A percentile compares a stretch with the other conserved stretches of the same genome.
phyloP scores from a whole-genome alignment of 441 rosid genomes.

The Croton laevigatus region DNA sequence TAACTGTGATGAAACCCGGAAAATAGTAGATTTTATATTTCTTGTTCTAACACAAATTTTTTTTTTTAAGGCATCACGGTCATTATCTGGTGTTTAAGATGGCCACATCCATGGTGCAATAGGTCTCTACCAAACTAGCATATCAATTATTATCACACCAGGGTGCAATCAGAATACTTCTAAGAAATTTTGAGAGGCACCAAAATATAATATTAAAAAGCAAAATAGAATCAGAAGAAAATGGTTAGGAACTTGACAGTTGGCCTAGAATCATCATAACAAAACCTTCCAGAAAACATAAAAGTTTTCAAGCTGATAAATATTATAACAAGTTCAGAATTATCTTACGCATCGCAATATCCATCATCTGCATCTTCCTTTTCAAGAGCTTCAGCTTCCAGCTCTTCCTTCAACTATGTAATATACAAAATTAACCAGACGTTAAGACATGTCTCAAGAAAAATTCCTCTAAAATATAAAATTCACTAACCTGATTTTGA shows the following conservation, averaged over 20 bases:
- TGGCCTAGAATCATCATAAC: neutral
- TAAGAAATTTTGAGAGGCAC: neutral
- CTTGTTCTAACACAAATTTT: neutral
- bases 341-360: conserved; percentile 60
- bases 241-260: neutral
- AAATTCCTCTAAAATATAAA: neutral
- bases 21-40: neutral
- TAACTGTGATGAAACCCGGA: neutral
- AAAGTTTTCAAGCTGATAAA: conserved; percentile 5
- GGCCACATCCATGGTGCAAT: neutral
- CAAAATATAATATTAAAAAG: neutral
- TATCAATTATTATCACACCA: too few species aligned
- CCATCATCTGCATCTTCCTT: conserved; percentile 70
- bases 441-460: conserved; percentile 14
- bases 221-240: neutral
- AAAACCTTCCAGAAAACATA: neutral
- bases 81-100: neutral
- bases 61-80: neutral
- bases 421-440: conserved; percentile 29
- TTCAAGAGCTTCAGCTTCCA: conserved; percentile 89
- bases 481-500: conserved; percentile 78
- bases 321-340: conserved; percentile 27
- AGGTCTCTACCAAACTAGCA: neutral
- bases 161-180: neutral
- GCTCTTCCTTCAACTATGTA: conserved; percentile 84